Conservation (phyloP, 2,329 filamentous ascomycete genomes). For the Colletotrichum musicola region DNA sequence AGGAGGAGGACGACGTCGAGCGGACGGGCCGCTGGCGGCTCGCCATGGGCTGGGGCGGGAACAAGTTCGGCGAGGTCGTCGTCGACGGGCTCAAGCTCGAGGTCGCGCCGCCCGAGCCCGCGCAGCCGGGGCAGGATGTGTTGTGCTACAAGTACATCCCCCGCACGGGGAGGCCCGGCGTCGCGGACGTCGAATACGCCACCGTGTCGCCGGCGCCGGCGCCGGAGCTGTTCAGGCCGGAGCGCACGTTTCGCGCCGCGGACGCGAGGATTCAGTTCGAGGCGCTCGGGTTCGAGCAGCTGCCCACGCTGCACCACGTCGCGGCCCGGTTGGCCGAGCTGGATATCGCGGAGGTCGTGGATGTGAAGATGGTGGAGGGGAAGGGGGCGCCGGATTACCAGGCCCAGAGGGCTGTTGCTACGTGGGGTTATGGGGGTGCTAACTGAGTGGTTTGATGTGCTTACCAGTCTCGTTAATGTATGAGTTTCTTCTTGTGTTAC, state of each 20-base stretch:
- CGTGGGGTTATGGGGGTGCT: constrained; percentile 14
- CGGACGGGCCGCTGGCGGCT: background rate
- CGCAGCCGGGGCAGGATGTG: constrained; percentile 53
- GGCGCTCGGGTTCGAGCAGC: constrained; percentile 61
- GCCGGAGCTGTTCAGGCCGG: constrained; percentile 44
- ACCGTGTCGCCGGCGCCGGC: constrained; percentile 46
- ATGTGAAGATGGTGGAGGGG: constrained; percentile 53
- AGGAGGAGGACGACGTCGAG: constrained; percentile 41
- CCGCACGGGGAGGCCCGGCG: constrained; percentile 61
- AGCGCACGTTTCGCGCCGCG: constrained; percentile 53
- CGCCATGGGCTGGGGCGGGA: constrained; percentile 16
- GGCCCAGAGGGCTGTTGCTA: constrained; percentile 20
- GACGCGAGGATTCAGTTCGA: constrained; percentile 57
- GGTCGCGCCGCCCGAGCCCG: constrained; percentile 46
- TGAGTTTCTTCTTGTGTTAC: too few species aligned
- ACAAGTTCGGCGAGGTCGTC: constrained; percentile 11
- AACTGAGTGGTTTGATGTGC: too few species aligned
- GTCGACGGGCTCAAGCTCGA: constrained; percentile 10
- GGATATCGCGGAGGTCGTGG: constrained; percentile 64
- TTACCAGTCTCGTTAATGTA: too few species aligned
- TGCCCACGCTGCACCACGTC: constrained; percentile 73
- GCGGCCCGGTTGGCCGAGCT: constrained; percentile 64
- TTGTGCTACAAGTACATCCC: constrained; percentile 71
- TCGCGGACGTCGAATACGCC: constrained; percentile 67
- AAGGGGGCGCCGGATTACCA: constrained; percentile 48